Evolutionary conservation across 2,329 filamentous ascomycete species (phyloP).

Genomic region (Hymenoscyphus fraxineus): DNA sequence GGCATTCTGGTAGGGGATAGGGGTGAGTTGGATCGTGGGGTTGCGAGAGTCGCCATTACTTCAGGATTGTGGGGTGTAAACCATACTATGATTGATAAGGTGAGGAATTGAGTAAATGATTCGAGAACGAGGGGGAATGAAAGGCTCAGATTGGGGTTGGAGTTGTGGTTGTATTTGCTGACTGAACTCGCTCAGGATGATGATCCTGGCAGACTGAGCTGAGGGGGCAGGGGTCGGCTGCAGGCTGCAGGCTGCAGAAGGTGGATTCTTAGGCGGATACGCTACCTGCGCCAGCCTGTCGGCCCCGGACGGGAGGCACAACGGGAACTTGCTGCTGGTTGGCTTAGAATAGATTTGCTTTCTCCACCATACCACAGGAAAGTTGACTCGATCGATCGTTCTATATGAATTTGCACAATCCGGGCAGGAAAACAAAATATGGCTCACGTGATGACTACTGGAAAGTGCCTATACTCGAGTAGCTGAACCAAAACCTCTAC

Average conservation of each 20-base stretch:
- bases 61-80: background rate
- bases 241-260: background rate
- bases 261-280: background rate
- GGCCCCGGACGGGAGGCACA: too few species aligned
- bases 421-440: too few species aligned
- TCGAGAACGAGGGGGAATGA: background rate
- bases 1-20: slow-evolving; percentile 45
- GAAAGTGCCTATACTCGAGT: too few species aligned
- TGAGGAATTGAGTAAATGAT: background rate
- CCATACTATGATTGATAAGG: background rate
- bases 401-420: too few species aligned
- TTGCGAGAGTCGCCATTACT: slow-evolving; percentile 28
- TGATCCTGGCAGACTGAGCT: background rate
- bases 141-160: background rate
- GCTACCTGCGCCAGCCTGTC: background rate
- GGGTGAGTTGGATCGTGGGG: slow-evolving; percentile 31
- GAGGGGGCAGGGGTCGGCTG: background rate
- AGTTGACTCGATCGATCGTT: too few species aligned
- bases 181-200: background rate
- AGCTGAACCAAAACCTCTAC: too few species aligned
- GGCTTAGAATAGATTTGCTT: too few species aligned
- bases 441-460: too few species aligned
- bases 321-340: too few species aligned
- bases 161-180: background rate
- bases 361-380: too few species aligned